A percentile compares a stretch with the other conserved stretches of the same genome.
Conservation (phyloP, 2,329 filamentous ascomycete species). For the Alternaria arbusti region DNA sequence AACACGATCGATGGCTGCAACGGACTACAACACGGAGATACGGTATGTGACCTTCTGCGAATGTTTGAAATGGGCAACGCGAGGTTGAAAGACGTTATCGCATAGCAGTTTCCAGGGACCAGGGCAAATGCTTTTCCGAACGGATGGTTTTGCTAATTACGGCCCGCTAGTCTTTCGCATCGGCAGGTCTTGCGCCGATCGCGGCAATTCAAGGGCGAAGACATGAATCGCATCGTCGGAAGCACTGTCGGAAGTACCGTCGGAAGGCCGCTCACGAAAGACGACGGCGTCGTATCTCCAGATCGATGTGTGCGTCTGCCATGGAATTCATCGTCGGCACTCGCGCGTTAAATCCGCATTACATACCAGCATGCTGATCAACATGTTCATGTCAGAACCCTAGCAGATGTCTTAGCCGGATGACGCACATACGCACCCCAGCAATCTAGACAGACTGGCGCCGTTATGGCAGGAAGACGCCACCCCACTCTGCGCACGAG, state of each 20-base stretch:
- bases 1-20: neutral
- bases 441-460: neutral
- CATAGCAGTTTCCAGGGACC: neutral
- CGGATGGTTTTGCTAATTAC: neutral
- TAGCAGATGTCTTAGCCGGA: constrained; percentile 5
- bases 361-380: neutral
- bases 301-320: neutral
- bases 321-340: neutral
- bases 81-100: neutral
- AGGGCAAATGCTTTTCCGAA: neutral
- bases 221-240: neutral
- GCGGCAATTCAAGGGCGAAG: neutral
- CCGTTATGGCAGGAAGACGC: constrained; percentile 1
- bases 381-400: neutral
- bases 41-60: accelerated
- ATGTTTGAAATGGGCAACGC: accelerated
- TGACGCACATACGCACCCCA: constrained; percentile 9
- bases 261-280: neutral
- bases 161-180: neutral
- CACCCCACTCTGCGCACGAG: constrained; percentile 8
- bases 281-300: neutral
- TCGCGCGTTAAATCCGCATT: neutral
- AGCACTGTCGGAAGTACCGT: neutral
- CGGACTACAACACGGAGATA: neutral
- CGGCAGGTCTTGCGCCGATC: neutral